A percentile compares a stretch with the other conserved stretches of the same genome.
Evolutionary conservation across 1,284 basidiomycete species (phyloP).

Genomic region (Leccinum subrobustum): DNA sequence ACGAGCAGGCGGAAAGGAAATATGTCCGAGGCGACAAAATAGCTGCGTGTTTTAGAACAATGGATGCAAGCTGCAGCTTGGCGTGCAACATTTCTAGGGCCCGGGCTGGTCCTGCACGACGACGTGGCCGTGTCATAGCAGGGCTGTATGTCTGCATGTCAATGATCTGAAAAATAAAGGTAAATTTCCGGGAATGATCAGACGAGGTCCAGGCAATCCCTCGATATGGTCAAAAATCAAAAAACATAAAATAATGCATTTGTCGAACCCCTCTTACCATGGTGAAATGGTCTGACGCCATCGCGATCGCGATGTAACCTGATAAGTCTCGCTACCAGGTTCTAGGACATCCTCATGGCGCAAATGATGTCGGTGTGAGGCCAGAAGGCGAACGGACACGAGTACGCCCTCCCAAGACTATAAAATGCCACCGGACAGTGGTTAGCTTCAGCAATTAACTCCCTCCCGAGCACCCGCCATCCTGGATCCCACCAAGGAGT

Average conservation of each 20-base stretch:
- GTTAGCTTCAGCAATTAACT: slow-evolving; percentile 14
- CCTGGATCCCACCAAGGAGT: slow-evolving; percentile 1
- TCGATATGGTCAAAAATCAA: slow-evolving; percentile 29
- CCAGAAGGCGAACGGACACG: slow-evolving; percentile 28
- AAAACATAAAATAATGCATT: slow-evolving; percentile 23
- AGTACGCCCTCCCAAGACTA: slow-evolving; percentile 19
- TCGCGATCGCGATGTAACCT: slow-evolving; percentile 27
- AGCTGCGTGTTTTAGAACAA: slow-evolving; percentile 12
- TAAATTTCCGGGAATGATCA: slow-evolving; percentile 28
- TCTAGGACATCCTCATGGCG: slow-evolving; percentile 58
- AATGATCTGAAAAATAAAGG: slow-evolving; percentile 20
- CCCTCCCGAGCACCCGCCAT: slow-evolving; percentile 9
- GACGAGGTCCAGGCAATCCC: slow-evolving; percentile 21
- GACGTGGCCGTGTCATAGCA: slow-evolving; percentile 13
- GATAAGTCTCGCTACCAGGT: slow-evolving; percentile 25
- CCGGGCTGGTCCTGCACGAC: slow-evolving; percentile 5
- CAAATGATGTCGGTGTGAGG: slow-evolving; percentile 83
- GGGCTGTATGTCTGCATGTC: slow-evolving; percentile 24
- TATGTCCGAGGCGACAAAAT: slow-evolving; percentile 10
- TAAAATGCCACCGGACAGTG: slow-evolving; percentile 21
- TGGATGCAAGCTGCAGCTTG: slow-evolving; percentile 6
- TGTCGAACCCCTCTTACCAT: slow-evolving; percentile 27
- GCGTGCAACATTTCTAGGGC: slow-evolving; percentile 11
- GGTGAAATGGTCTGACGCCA: slow-evolving; percentile 20
- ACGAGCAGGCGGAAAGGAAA: slow-evolving; percentile 9